Evolutionary conservation across 768 basidiomycete species (phyloP), one percentile per base, ranked within the genome.

Genomic region (Cyclocybe aegerita): DNA sequence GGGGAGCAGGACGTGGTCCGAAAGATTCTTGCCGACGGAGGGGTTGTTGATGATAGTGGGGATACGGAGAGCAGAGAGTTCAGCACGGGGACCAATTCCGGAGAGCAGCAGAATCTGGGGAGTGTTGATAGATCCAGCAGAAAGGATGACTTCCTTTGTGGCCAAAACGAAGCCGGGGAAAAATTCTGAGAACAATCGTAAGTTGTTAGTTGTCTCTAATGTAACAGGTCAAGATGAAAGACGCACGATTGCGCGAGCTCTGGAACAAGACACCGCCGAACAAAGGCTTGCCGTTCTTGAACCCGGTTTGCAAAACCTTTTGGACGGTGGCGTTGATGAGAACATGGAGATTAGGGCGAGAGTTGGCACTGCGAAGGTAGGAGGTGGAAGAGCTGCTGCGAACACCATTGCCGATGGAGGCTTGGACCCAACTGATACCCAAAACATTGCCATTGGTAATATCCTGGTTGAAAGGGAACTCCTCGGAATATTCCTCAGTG

Each of bases 1-100:
- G 15, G 63, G 53, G 9, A 65, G 48, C 23, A 62, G 36, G 9
- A 61, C 48, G 44, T 77, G 74, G 49, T 78, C 78, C 42, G 71
- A 71, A 16, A 82, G 62, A 56, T 80, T 80, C 56, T 71, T 67
- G 2, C 78, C 78, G n/a, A 79, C 76, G 6, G 67, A 69, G 1
- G 70, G 66, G 34, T 72, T 65, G 40, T 75, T 58, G 16, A 77
- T 59, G 46, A 75, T 48, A 8, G 67, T 57, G 9, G 43, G 47
- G 53, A 81, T 77, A 1, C 69, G 73, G n/a, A 76, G 58, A 0
- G 60, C 45, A 0, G 48, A 37, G 6, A 82, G 68, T 12, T 70
- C 60, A 0, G 48, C 41, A 6, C 60, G 48, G 46, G 71, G 67
- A 5, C 79, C 80, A 47, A 81, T 75, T 2, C 68, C 68, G 15